These are phyloP conservation scores for Lasiosphaeris hirsuta DNA, from an alignment of 495 filamentous ascomycete species.

Conservation along the genomic window DNA sequence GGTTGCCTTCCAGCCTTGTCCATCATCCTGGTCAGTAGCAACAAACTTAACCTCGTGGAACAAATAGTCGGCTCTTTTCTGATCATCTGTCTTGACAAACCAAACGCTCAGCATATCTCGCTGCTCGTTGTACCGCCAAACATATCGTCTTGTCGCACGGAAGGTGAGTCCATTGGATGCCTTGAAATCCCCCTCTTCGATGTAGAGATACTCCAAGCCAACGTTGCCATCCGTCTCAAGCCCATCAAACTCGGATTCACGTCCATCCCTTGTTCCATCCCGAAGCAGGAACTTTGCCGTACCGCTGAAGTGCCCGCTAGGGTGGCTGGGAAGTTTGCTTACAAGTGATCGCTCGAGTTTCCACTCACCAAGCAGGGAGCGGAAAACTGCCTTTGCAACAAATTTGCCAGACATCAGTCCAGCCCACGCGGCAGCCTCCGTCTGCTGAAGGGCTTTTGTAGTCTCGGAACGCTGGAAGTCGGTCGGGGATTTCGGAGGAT, in stretches of 20 bases:
- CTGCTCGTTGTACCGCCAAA: constrained; percentile 56
- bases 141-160: constrained; percentile 48
- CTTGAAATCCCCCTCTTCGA: constrained; percentile 58
- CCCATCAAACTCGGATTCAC: constrained; percentile 36
- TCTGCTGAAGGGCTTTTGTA: constrained; percentile 29
- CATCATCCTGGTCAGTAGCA: constrained; percentile 18
- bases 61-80: constrained; percentile 57
- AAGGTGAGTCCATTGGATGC: constrained; percentile 46
- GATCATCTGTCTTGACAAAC: constrained; percentile 61
- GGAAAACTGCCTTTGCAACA: constrained; percentile 63
- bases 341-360: constrained; percentile 48
- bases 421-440: constrained; percentile 30
- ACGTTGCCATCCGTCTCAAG: constrained; percentile 31
- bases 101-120: constrained; percentile 59
- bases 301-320: constrained; percentile 60
- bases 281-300: constrained; percentile 62
- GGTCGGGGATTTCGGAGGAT: constrained; percentile 22
- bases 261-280: constrained; percentile 43
- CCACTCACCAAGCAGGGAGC: constrained; percentile 74
- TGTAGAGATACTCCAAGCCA: constrained; percentile 63
- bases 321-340: constrained; percentile 46
- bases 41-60: constrained; percentile 57
- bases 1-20: constrained; percentile 51
- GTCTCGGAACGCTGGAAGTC: constrained; percentile 22
- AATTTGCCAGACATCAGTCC: constrained; percentile 41